Conservation (phyloP, 768 basidiomycete genomes). For the Chalciporus pseudorubinellus region DNA sequence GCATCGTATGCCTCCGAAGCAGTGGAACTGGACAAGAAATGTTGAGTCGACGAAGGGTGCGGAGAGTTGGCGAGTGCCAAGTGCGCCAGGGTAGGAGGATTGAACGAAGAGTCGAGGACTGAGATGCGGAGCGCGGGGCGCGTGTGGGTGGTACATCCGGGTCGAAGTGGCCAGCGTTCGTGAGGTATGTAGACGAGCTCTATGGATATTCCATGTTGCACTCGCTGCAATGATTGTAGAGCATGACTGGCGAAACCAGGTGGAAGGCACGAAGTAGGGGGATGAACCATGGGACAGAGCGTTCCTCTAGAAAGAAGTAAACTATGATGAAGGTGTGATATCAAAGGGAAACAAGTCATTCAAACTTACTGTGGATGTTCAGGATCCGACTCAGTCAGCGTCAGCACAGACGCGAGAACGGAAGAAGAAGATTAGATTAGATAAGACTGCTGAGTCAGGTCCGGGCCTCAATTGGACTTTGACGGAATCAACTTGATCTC, state of each 20-base stretch:
- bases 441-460: conserved; percentile 26
- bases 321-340: background rate
- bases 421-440: conserved; percentile 13
- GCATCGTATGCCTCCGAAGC: conserved; percentile 54
- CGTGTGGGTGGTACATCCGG: conserved; percentile 9
- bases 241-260: conserved; percentile 23
- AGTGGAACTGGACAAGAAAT: background rate
- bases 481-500: conserved; percentile 3
- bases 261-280: conserved; percentile 5
- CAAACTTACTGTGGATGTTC: background rate
- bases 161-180: conserved; percentile 60
- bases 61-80: conserved; percentile 62
- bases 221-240: conserved; percentile 19
- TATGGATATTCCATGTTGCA: conserved; percentile 48
- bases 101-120: conserved; percentile 90
- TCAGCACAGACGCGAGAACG: too few relatives aligned
- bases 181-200: conserved; percentile 65
- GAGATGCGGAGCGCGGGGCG: conserved; percentile 48
- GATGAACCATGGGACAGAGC: conserved; percentile 3
- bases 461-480: background rate
- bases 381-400: too few relatives aligned
- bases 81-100: conserved; percentile 88
- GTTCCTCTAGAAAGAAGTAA: background rate
- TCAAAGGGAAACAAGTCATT: background rate
- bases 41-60: conserved; percentile 18